These are phyloP conservation scores for Vitis labrusca DNA, from an alignment of 164 flowering plant species.

Conservation along the genomic window DNA sequence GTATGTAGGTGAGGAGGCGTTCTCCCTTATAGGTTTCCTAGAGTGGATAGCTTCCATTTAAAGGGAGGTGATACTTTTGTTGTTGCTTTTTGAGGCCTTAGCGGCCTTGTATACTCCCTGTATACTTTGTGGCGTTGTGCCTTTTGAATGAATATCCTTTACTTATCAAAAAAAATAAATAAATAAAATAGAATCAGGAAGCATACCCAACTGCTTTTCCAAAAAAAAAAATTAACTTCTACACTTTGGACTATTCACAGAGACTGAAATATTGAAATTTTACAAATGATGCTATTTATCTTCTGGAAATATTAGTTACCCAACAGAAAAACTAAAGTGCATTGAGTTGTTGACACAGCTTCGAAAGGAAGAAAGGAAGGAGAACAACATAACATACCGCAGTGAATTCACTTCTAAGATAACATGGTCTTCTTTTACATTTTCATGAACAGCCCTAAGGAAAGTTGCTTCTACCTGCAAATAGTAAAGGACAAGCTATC, in stretches of 20 bases:
- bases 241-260: neutral
- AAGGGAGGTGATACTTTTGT: too few species aligned
- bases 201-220: neutral
- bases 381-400: constrained; percentile 44
- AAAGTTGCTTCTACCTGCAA: constrained; percentile 92
- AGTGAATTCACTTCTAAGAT: constrained; percentile 85
- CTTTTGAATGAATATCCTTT: too few species aligned
- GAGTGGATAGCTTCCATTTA: too few species aligned
- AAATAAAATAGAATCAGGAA: neutral
- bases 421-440: constrained; percentile 57
- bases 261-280: neutral
- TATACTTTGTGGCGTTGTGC: too few species aligned
- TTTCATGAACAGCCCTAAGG: constrained; percentile 81
- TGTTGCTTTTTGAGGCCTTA: too few species aligned
- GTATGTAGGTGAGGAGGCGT: too few species aligned
- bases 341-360: neutral
- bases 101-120: too few species aligned
- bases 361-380: neutral
- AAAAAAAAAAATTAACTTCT: neutral
- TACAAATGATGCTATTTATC: neutral
- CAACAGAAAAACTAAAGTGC: neutral
- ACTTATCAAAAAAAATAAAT: too few species aligned
- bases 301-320: too few species aligned
- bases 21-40: too few species aligned
- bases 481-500: neutral